Evolutionary conservation across 2,329 filamentous ascomycete species (phyloP), one percentile per base, ranked within the genome.

Genomic region (Sporothrix protearum): DNA sequence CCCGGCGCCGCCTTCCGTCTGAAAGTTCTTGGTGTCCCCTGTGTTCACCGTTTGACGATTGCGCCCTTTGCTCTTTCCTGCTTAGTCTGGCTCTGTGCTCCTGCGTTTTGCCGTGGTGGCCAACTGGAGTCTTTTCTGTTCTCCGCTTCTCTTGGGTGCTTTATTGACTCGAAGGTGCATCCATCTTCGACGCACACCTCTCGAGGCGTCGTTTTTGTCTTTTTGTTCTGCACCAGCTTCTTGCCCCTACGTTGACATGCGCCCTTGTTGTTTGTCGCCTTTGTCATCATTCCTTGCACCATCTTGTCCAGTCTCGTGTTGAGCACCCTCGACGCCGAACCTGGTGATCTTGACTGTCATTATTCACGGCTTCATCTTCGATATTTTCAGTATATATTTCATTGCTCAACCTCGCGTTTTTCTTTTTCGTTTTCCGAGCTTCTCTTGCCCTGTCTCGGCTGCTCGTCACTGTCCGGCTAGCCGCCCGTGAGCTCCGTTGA

Each of bases 11-110:
- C 55, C 30, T 59, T 59, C 55, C 16, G 30, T 59, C 8, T 39
- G 4, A 47, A 47, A 16, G 42, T 47, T 47, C 19, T 47, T 19
- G 14, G 42, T 19, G 14, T n/a, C 42, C 42, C 42, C 42, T 47
- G 42, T 19, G 42, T 47, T 47, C 12, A 12, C n/a, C 10, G 9
- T 9, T 36, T 30, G 30, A 30, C 61, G 42, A 30, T 45, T 45
- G 28, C 12, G 61, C 63, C 67, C 36, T 42, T 45, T 47, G 33
- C 49, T 67, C 42, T 67, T 67, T 67, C 63, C 64, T 36, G 16
- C 8, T 33, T 51, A 8, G 64, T 67, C 51, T 45, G n/a, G 28
- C 12, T 22, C 16, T 57, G 8, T 42, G 47, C 47, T 36, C 30
- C 10, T 39, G 49, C 49, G 12, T 28, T 42, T 64, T 64, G 36